A percentile compares a stretch with the other conserved stretches of the same genome.
Conservation (phyloP, 2,329 filamentous ascomycete genomes). For the Rachicladosporium sp. region DNA sequence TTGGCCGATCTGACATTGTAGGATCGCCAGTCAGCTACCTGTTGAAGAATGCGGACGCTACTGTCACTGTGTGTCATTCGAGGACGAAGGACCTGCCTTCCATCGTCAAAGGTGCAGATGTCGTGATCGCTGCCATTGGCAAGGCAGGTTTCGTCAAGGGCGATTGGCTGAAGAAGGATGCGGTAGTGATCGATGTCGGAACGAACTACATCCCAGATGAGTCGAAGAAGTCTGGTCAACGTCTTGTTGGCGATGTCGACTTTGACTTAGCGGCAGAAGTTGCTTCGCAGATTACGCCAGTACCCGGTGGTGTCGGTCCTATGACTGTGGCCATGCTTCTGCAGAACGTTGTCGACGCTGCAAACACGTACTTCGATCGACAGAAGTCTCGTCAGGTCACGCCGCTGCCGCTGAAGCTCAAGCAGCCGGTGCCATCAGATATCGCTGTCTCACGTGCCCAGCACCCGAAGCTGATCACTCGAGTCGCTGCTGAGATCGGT, state of each 20-base stretch:
- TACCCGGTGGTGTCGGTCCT: slow-evolving; percentile 90
- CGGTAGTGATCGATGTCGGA: slow-evolving; percentile 93
- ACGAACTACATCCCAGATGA: slow-evolving; percentile 90
- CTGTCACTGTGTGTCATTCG: slow-evolving; percentile 92
- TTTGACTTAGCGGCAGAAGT: slow-evolving; percentile 74
- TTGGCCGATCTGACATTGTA: slow-evolving; percentile 93
- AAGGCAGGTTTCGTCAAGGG: slow-evolving; percentile 79
- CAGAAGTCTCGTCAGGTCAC: slow-evolving; percentile 69
- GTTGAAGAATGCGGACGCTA: slow-evolving; percentile 88
- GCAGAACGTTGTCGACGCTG: slow-evolving; percentile 85
- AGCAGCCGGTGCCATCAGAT: slow-evolving; percentile 81
- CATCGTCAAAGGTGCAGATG: slow-evolving; percentile 71
- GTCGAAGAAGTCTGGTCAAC: slow-evolving; percentile 81
- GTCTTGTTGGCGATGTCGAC: slow-evolving; percentile 90
- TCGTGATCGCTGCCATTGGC: slow-evolving; percentile 86
- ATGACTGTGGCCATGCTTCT: slow-evolving; percentile 99
- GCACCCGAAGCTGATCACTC: slow-evolving; percentile 80
- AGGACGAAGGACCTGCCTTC: slow-evolving; percentile 62
- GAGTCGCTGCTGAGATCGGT: slow-evolving; percentile 73
- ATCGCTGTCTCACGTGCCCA: slow-evolving; percentile 85
- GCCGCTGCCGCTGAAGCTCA: slow-evolving; percentile 70
- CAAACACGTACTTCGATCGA: slow-evolving; percentile 66
- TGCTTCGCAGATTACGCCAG: slow-evolving; percentile 86
- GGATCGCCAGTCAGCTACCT: slow-evolving; percentile 94
- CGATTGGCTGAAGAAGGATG: slow-evolving; percentile 88